These are phyloP conservation scores for Priceomyces carsonii DNA, from an alignment of 805 yeast species.

Conservation along the genomic window DNA sequence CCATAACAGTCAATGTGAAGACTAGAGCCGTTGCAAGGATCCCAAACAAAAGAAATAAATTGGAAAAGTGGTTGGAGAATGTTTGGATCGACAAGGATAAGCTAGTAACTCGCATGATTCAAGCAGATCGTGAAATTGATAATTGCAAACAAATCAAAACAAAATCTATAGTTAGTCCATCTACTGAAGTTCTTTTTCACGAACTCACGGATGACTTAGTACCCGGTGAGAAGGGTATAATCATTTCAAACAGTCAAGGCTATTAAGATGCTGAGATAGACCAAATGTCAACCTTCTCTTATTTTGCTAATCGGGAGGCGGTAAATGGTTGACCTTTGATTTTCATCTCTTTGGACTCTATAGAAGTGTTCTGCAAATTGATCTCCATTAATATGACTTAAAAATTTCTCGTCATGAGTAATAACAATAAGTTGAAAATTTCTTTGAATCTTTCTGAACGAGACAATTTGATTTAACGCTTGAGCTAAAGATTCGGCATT, in stretches of 20 bases:
- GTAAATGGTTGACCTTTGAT: slow-evolving; percentile 76
- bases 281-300: slow-evolving; percentile 32
- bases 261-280: no score
- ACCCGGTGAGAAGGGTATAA: no score
- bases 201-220: no score
- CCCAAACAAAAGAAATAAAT: slow-evolving; percentile 51
- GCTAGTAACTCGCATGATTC: slow-evolving; percentile 16
- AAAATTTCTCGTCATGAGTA: slow-evolving; percentile 93
- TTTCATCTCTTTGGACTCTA: slow-evolving; percentile 74
- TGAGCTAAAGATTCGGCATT: slow-evolving; percentile 86
- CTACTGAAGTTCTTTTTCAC: no score
- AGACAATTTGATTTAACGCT: slow-evolving; percentile 74
- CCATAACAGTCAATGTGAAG: slow-evolving; percentile 49
- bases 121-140: not conserved
- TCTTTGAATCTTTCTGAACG: slow-evolving; percentile 69
- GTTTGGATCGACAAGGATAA: slow-evolving; percentile 73
- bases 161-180: no score
- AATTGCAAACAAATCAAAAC: no score
- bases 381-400: slow-evolving; percentile 81
- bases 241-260: no score
- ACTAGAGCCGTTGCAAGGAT: slow-evolving; percentile 48
- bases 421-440: slow-evolving; percentile 94
- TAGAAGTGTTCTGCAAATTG: slow-evolving; percentile 86
- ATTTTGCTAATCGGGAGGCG: slow-evolving; percentile 43
- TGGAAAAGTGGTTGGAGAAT: slow-evolving; percentile 76